Evolutionary conservation across 164 flowering plant species (phyloP), one percentile per base, ranked within the genome.

Genomic region (Chloranthus sessilifolius): DNA sequence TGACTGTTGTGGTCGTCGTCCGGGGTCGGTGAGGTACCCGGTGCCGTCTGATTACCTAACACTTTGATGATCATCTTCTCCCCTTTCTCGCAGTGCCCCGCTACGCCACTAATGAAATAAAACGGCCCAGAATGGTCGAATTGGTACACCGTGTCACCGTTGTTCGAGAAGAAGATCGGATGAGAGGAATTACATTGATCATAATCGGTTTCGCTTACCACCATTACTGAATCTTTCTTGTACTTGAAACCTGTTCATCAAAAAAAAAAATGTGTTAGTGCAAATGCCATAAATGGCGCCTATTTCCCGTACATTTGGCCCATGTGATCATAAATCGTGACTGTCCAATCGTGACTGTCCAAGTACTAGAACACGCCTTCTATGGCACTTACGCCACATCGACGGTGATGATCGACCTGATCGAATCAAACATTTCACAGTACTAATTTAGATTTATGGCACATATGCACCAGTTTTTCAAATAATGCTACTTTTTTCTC

Each of bases 51-150:
- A 6, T 38, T 27, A 14, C 54, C 39, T 63, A 77, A 25, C 28
- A 83, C 95, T 53, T 60, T 45, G 43, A 83, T 76, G 81, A 86
- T 67, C 47, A 56, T 64, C 71, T 81, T 1, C 95, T 87, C n/a
- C 1, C 55, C 43, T 68, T 30, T 79, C 60, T 22, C 88, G 83
- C 58, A 83, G 91, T 1, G 80, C 84, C 0, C 74, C 84, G 0
- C n/a, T n/a, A n/a, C 76, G 11, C 91, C 88, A 41, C 91, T 85
- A 34, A 83, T 83, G 79, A 85, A 83, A 56, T 79, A 83, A 58
- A 67, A 77, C 23, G 30, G 30, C 10, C 86, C 84, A 1, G 76
- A 42, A 1, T 42, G 77, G 41, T 76, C 65, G 0, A 86, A 49
- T 30, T 51, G 51, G 75, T 47, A 70, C 2, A 60, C 49, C 0